Percentiles rank a stretch among this genome's conserved stretches.
Conservation (phyloP, 2,329 filamentous ascomycete species). For the Cucurbitaria berberidis region DNA sequence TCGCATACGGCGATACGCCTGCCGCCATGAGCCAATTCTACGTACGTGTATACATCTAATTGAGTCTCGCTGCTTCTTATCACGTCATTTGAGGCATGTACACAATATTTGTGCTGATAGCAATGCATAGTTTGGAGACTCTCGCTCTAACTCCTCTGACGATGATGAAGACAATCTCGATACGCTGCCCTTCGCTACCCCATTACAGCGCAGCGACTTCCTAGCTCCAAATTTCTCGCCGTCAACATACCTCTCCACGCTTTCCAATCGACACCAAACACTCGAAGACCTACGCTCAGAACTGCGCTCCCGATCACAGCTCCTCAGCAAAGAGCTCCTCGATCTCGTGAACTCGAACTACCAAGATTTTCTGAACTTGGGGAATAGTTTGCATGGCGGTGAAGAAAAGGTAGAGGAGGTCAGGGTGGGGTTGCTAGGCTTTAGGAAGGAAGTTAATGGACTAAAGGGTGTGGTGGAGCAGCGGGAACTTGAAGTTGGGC, state of each 20-base stretch:
- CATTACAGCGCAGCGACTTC: conserved; percentile 83
- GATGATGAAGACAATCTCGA: conserved; percentile 68
- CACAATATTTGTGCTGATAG: background rate
- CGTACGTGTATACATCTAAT: conserved; percentile 37
- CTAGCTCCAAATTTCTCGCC: conserved; percentile 77
- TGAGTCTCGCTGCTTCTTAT: background rate
- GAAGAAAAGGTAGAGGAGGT: conserved; percentile 93
- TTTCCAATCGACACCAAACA: conserved; percentile 89
- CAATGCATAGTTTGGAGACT: conserved; percentile 19
- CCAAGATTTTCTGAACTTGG: conserved; percentile 84
- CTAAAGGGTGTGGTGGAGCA: conserved; percentile 70
- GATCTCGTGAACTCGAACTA: conserved; percentile 97
- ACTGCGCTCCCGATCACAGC: conserved; percentile 77
- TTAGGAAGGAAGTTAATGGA: conserved; percentile 79
- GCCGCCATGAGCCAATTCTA: conserved; percentile 58
- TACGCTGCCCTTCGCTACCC: conserved; percentile 84
- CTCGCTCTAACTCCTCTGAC: conserved; percentile 15
- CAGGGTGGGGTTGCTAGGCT: conserved; percentile 83
- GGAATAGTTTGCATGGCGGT: conserved; percentile 80
- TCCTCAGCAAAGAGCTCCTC: conserved; percentile 83
- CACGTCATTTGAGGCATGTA: background rate
- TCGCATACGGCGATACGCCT: conserved; percentile 13
- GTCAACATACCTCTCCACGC: conserved; percentile 78
- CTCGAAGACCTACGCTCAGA: conserved; percentile 91
- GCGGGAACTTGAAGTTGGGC: conserved; percentile 67